Conservation (phyloP, 352 stramenopile species). For the Globisporangium rhizosaccharum region DNA sequence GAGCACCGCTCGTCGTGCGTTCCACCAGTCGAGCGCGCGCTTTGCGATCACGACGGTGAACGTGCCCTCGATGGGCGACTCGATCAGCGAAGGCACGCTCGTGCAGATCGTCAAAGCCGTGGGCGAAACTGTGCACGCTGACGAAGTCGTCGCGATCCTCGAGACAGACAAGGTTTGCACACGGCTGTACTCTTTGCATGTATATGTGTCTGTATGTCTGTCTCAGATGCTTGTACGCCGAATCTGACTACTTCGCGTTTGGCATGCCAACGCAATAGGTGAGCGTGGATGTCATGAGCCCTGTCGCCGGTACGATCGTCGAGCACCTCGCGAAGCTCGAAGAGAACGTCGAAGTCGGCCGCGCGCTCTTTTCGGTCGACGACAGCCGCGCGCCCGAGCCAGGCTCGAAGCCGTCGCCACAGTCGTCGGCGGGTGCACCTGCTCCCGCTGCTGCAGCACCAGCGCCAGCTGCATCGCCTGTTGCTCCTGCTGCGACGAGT, state of each 20-base stretch:
- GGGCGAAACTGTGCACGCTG: constrained; percentile 91
- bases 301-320: constrained; percentile 87
- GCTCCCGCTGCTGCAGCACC: constrained; percentile 13
- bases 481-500: constrained; percentile 2
- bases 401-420: constrained; percentile 14
- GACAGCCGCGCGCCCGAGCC: constrained; percentile 43
- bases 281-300: constrained; percentile 89
- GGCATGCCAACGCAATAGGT: constrained; percentile 27
- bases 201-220: too few relatives aligned
- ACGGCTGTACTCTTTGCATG: not conserved
- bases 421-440: constrained; percentile 10
- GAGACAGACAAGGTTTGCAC: constrained; percentile 97
- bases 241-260: not conserved
- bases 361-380: constrained; percentile 92
- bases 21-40: constrained; percentile 39
- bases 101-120: constrained; percentile 92
- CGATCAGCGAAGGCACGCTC: constrained; percentile 97
- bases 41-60: constrained; percentile 71
- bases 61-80: constrained; percentile 92
- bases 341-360: constrained; percentile 95
- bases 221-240: too few relatives aligned
- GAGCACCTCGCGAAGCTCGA: constrained; percentile 94
- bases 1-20: constrained; percentile 16
- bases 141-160: constrained; percentile 97
- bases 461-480: constrained; percentile 5